phyloP scores from a whole-genome alignment of 257 asterid genomes.

The Primulina eburnea region DNA sequence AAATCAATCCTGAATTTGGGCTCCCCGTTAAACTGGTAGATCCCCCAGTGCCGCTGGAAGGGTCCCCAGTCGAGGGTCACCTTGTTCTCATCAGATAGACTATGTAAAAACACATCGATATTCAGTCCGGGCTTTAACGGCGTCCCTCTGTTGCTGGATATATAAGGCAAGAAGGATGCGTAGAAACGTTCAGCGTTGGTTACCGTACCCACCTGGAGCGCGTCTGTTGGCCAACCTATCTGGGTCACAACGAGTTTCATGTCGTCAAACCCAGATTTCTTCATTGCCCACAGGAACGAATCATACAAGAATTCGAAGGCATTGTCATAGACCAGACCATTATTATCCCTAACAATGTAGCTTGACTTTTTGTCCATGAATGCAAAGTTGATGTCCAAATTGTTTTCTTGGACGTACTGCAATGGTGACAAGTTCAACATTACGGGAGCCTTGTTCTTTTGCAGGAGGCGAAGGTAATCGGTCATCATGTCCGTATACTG shows the following conservation, averaged over 20 bases:
- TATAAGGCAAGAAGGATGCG: slow-evolving; percentile 27
- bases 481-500: slow-evolving; percentile 21
- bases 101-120: slow-evolving; percentile 28
- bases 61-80: not conserved
- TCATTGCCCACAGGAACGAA: slow-evolving; percentile 35
- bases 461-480: not conserved
- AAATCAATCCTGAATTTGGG: slow-evolving; percentile 53
- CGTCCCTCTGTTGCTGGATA: slow-evolving; percentile 34
- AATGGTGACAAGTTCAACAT: slow-evolving; percentile 25
- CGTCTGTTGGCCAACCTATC: slow-evolving; percentile 59
- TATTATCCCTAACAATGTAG: slow-evolving; percentile 3
- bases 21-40: slow-evolving; percentile 40
- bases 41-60: slow-evolving; percentile 43
- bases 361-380: slow-evolving; percentile 26
- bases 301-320: slow-evolving; percentile 34
- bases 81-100: slow-evolving; percentile 35
- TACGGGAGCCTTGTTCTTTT: slow-evolving; percentile 19
- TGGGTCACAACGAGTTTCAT: slow-evolving; percentile 20
- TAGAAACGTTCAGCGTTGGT: slow-evolving; percentile 32
- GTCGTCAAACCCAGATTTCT: slow-evolving; percentile 15
- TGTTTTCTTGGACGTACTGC: fast-evolving
- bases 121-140: slow-evolving; percentile 36
- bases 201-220: slow-evolving; percentile 25
- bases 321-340: slow-evolving; percentile 32
- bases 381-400: slow-evolving; percentile 24